Base-by-base conservation (phyloP, 305 asterid genomes). In the Fraxinus platypoda region DNA sequence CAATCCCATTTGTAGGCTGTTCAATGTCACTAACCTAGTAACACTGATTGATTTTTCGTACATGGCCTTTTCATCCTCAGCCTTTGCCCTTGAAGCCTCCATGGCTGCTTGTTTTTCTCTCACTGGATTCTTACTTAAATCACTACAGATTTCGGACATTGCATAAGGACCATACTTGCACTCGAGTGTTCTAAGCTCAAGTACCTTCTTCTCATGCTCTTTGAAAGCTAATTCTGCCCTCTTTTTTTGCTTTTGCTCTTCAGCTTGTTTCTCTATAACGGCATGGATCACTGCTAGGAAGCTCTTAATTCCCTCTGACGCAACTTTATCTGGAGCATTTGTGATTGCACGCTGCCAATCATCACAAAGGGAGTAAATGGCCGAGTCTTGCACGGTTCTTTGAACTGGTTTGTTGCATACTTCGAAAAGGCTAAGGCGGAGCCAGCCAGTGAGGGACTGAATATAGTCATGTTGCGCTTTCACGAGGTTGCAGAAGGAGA, bases 361-460 rank as follows among this genome's bases (percentile, higher is more conserved):
- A 80, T 96, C 98, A 15, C 98, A 93, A 82, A 96, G 90, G 2
- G 97, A 86, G 89, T 93, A 94, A 74, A 96, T 87, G 54, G 93
- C 91, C 0, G 92, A 88, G 84, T 94, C 98, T 83, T 87, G 95
- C 76, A 85, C 81, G 6, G 92, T 88, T 87, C 90, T 89, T 86
- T 72, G 88, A 76, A 57, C 68, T 0, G 98, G 95, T 19, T 91
- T 92, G 85, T 81, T 89, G 21, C 93, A 90, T 1, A 94, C 88
- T 84, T 92, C 97, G 83, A 94, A 94, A 81, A 96, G 92, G 89
- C 98, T 91, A 8, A 96, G 94, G 62, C 99, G 95, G 85, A 96
- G 98, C 99, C 99, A 96, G 54, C 99, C 97, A 0, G 97, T 88
- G 74, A 96, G 85, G 1, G 98, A 96, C 85, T 91, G 98, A 79